phyloP scores from a whole-genome alignment of 106 monocot species.

The Phalaenopsis equestris region DNA sequence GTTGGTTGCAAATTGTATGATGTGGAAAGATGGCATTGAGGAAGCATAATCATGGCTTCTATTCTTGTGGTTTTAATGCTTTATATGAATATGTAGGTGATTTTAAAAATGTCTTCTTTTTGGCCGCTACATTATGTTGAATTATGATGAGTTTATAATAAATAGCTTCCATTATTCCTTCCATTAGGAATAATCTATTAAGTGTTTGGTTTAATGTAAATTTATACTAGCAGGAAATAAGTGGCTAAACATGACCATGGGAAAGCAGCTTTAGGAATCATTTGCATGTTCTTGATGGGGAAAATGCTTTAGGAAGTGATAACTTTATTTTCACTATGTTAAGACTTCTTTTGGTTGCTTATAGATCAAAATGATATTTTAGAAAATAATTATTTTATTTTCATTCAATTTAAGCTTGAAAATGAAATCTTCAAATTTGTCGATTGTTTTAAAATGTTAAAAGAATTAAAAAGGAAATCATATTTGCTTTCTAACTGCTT shows the following conservation, averaged over 20 bases:
- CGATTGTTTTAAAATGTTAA: no score
- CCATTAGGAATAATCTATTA: neutral
- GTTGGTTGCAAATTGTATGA: neutral
- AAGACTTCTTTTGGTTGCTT: neutral
- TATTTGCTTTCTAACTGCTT: no score
- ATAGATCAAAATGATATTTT: neutral
- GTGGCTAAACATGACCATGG: neutral
- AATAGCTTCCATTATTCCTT: neutral
- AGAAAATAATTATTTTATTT: neutral
- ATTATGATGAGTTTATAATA: neutral
- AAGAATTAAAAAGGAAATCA: no score
- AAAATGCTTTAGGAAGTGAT: neutral
- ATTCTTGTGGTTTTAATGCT: slow-evolving; percentile 1
- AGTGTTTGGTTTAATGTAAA: neutral
- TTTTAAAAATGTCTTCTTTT: neutral
- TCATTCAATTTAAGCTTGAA: neutral
- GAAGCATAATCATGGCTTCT: neutral
- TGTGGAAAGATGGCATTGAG: neutral
- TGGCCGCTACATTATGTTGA: neutral
- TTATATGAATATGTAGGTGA: neutral
- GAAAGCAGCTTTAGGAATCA: neutral
- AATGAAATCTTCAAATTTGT: no score
- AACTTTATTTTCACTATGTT: neutral
- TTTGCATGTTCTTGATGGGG: neutral
- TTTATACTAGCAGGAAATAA: neutral